Percentiles rank a stretch among this genome's conserved stretches.
Evolutionary conservation across 1,284 basidiomycete species (phyloP).

Genomic region (Fomitopsis schrenkii): DNA sequence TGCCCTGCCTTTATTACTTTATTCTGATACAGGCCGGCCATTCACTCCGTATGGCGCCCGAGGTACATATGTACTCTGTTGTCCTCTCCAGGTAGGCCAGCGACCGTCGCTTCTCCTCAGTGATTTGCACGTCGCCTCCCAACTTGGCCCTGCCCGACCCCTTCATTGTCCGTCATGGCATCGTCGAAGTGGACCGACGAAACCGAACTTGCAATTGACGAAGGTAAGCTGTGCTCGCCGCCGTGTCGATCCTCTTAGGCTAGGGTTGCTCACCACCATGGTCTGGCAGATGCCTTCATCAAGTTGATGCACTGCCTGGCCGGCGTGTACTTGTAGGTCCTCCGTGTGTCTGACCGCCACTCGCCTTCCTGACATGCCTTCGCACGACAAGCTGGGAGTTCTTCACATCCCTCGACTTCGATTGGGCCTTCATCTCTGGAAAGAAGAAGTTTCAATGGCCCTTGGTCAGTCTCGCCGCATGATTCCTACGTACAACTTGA

Average conservation of each 20-base stretch:
- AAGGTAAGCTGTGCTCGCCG: conserved; percentile 32
- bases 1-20: not conserved
- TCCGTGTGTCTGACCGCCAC: not conserved
- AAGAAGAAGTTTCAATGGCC: conserved; percentile 53
- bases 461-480: conserved; percentile 17
- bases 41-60: not conserved
- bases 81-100: not conserved
- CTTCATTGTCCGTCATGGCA: conserved; percentile 5
- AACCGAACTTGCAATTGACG: conserved; percentile 45
- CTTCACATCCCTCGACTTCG: conserved; percentile 65
- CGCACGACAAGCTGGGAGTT: conserved; percentile 31
- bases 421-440: conserved; percentile 60
- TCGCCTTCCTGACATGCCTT: conserved; percentile 1
- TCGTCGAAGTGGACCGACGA: conserved; percentile 43
- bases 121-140: conserved; percentile 3
- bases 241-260: not conserved
- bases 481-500: not conserved
- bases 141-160: not conserved
- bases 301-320: conserved; percentile 66
- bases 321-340: conserved; percentile 58
- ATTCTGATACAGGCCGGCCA: not conserved
- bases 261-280: not conserved
- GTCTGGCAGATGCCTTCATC: conserved; percentile 47
- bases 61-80: not conserved
- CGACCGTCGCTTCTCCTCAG: conserved; percentile 2